These are phyloP conservation scores for Pseudogymnoascus sp. DNA, from an alignment of 2,329 filamentous ascomycete species.

Conservation along the genomic window DNA sequence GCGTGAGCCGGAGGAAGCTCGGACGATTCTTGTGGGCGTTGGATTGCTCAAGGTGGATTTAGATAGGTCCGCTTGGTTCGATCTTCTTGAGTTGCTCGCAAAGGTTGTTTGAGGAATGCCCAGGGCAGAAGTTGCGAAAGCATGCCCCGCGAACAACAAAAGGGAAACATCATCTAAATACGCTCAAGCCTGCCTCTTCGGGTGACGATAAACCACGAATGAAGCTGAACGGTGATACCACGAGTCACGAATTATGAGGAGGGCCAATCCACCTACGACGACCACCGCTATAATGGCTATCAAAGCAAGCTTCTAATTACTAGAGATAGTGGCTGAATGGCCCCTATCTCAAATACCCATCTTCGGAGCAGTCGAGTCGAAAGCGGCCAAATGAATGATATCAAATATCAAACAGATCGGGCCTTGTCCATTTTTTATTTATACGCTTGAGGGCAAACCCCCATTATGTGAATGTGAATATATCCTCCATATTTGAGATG, in stretches of 20 bases:
- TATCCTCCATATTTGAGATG: neutral
- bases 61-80: conserved; percentile 50
- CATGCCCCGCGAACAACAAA: neutral
- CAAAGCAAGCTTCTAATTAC: neutral
- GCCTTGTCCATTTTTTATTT: neutral
- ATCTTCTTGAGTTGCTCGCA: conserved; percentile 54
- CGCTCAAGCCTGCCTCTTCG: neutral
- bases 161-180: neutral
- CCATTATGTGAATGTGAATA: neutral
- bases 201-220: too few relatives aligned
- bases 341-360: neutral
- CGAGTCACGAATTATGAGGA: neutral
- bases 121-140: neutral
- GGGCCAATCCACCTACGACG: neutral
- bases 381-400: neutral
- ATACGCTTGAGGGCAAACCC: neutral
- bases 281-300: neutral
- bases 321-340: neutral
- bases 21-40: conserved; percentile 54
- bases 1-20: conserved; percentile 55
- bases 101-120: conserved; percentile 35
- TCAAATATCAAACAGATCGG: neutral
- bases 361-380: neutral
- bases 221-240: neutral
- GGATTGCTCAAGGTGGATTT: conserved; percentile 42